Evolutionary conservation across 2,329 filamentous ascomycete species (phyloP).

Genomic region (Reticulascus tulasneorum): DNA sequence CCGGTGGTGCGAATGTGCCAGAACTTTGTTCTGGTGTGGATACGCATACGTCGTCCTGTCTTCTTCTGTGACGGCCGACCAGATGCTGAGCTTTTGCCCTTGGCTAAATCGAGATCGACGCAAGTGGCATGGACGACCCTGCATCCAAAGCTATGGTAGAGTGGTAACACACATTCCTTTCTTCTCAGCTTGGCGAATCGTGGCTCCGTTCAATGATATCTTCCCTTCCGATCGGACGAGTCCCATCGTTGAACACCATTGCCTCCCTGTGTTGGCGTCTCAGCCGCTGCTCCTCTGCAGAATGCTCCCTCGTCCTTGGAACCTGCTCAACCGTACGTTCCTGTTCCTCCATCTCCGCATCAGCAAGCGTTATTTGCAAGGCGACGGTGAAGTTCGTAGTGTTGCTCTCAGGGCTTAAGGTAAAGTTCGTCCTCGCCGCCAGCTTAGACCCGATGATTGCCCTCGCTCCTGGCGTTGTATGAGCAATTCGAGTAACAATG

Average conservation of each 20-base stretch:
- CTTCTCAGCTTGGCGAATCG: conserved; percentile 31
- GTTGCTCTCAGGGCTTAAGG: conserved; percentile 7
- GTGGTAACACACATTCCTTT: neutral
- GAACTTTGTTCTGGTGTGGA: too few relatives aligned
- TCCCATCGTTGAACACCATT: conserved; percentile 88
- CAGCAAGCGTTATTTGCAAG: conserved; percentile 28
- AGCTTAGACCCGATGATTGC: conserved; percentile 48
- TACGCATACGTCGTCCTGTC: too few relatives aligned
- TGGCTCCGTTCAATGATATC: conserved; percentile 73
- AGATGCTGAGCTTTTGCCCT: too few relatives aligned
- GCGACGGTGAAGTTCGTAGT: conserved; percentile 26
- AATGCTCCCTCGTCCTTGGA: conserved; percentile 45
- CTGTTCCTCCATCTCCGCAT: conserved; percentile 21
- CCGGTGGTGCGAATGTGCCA: too few relatives aligned
- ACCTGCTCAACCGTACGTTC: conserved; percentile 23
- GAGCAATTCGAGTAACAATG: conserved; percentile 46
- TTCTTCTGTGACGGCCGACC: too few relatives aligned
- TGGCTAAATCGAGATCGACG: too few relatives aligned
- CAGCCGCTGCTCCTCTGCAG: conserved; percentile 65
- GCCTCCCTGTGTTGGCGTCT: conserved; percentile 77
- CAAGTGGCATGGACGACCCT: too few relatives aligned
- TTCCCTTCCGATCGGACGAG: conserved; percentile 63
- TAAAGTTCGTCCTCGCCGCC: conserved; percentile 27
- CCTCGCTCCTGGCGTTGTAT: conserved; percentile 45
- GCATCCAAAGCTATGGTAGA: neutral